Percentiles rank a stretch among this genome's conserved stretches.
phyloP scores from a whole-genome alignment of 225 moss, liverwort and hornwort species.

The Sphagnum contortum region DNA sequence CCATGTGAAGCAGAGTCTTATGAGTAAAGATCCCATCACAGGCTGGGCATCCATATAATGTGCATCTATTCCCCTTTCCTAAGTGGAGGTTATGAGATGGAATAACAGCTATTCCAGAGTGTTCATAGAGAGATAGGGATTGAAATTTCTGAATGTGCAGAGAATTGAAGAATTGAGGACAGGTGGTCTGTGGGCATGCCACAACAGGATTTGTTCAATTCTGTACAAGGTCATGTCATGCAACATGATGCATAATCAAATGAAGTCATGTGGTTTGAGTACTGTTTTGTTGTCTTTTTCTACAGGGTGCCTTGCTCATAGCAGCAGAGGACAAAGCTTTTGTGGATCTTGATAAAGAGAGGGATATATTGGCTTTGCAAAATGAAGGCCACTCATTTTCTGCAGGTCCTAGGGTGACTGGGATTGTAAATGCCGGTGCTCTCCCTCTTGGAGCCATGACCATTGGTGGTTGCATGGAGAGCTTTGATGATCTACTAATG shows the following conservation, averaged over 20 bases:
- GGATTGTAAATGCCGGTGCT: constrained; percentile 1
- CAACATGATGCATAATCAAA: not conserved
- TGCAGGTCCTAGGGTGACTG: not conserved
- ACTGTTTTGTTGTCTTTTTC: constrained; percentile 8
- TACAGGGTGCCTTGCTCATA: constrained; percentile 23
- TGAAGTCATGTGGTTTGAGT: not conserved
- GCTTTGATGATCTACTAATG: constrained; percentile 5
- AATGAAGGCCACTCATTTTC: constrained; percentile 6
- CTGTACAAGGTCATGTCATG: constrained; percentile 4
- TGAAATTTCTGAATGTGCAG: not conserved
- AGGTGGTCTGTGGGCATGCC: constrained; percentile 10
- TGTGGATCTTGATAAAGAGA: constrained; percentile 9
- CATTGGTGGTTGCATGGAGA: constrained; percentile 14
- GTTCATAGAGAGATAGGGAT: no score
- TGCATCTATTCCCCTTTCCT: no score
- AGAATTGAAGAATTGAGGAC: constrained; percentile 9
- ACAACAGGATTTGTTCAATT: not conserved
- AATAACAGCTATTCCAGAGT: no score
- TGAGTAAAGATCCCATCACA: not conserved
- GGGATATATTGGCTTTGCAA: constrained; percentile 11
- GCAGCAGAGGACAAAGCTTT: constrained; percentile 22
- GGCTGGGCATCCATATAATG: no score
- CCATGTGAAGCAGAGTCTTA: not conserved
- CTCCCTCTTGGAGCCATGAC: constrained; percentile 5
- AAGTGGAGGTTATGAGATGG: no score